Evolutionary conservation across 257 asterid genomes (phyloP).

Genomic region (Cynanchum wilfordii): DNA sequence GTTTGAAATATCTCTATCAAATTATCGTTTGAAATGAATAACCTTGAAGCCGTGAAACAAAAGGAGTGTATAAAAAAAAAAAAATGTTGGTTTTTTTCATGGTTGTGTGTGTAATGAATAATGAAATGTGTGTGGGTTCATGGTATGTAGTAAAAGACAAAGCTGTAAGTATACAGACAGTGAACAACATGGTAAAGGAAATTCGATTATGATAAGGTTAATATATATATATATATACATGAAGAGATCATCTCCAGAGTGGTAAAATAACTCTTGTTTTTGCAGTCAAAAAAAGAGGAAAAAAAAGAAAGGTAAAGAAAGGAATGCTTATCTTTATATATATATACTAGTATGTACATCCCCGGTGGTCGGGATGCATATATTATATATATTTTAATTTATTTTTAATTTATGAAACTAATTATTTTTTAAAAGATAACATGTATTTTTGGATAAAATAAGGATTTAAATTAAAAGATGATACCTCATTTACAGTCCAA

Average conservation of each 20-base stretch:
- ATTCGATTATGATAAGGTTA: neutral
- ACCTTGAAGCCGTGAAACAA: conserved; percentile 9
- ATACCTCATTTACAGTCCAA: too few relatives aligned
- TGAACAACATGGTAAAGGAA: neutral
- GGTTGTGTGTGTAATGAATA: neutral
- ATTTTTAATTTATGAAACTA: too few relatives aligned
- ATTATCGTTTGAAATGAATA: neutral
- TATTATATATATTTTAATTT: too few relatives aligned
- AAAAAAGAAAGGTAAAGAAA: too few relatives aligned
- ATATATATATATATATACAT: too few relatives aligned
- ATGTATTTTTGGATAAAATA: too few relatives aligned
- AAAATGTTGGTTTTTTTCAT: neutral
- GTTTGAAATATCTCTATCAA: neutral
- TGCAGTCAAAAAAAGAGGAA: neutral
- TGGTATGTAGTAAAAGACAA: neutral
- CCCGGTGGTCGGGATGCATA: too few relatives aligned
- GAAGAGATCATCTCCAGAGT: too few relatives aligned
- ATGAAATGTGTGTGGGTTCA: neutral
- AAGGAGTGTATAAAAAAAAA: neutral
- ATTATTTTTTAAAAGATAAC: too few relatives aligned
- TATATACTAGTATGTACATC: too few relatives aligned
- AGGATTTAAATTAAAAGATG: too few relatives aligned
- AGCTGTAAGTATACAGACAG: neutral
- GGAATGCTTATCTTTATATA: too few relatives aligned
- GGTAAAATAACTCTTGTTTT: neutral